Percentiles rank a stretch among this genome's conserved stretches.
These are phyloP conservation scores for Fulvia fulva DNA, from an alignment of 2,329 filamentous ascomycete genomes.

Conservation along the genomic window DNA sequence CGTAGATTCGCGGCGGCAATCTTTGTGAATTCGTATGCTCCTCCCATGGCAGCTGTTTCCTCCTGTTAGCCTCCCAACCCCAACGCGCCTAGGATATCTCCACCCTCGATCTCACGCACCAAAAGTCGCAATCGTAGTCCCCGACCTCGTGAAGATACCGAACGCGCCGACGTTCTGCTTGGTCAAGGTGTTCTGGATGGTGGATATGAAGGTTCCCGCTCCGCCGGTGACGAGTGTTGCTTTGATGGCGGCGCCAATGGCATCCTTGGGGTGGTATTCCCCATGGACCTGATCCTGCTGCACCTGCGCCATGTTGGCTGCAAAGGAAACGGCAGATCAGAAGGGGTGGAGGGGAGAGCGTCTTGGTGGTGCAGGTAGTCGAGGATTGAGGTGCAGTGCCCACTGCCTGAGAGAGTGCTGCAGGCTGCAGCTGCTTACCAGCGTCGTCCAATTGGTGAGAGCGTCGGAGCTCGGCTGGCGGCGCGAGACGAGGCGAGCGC, in stretches of 20 bases:
- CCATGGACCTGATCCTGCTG: slow-evolving; percentile 40
- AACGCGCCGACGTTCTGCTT: slow-evolving; percentile 76
- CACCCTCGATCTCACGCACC: slow-evolving; percentile 43
- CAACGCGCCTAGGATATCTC: background rate
- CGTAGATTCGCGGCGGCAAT: slow-evolving; percentile 78
- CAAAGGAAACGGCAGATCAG: background rate
- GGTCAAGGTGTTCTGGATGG: slow-evolving; percentile 80
- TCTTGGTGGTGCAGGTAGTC: background rate
- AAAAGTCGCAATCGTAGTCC: slow-evolving; percentile 66
- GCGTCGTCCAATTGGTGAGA: slow-evolving; percentile 1
- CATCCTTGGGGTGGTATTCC: slow-evolving; percentile 68
- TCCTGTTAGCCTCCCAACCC: background rate
- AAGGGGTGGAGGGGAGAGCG: background rate
- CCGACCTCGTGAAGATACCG: slow-evolving; percentile 75
- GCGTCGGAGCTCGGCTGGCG: background rate
- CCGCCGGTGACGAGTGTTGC: slow-evolving; percentile 62
- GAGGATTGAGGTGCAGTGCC: background rate
- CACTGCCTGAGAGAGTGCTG: background rate
- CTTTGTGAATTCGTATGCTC: slow-evolving; percentile 72
- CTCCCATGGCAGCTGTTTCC: slow-evolving; percentile 63
- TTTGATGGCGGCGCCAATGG: slow-evolving; percentile 63
- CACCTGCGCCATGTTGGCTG: slow-evolving; percentile 46
- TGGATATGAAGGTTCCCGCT: slow-evolving; percentile 67
- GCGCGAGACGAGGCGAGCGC: background rate
- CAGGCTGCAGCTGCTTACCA: background rate